Conservation (phyloP, 139 green algal species). For the Asterochloris erici region DNA sequence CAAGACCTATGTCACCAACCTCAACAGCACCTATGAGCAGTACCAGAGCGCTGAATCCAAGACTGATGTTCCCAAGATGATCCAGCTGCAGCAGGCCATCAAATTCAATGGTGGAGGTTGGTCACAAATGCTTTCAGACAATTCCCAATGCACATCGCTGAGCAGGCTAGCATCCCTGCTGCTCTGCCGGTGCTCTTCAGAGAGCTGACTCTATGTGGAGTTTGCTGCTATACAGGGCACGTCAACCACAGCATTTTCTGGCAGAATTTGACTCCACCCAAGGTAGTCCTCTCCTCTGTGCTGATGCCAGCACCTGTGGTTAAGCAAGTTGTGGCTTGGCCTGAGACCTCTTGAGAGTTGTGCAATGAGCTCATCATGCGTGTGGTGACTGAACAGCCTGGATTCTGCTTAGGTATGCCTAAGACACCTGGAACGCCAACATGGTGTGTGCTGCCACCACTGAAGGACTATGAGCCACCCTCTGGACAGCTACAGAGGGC, state of each 20-base stretch:
- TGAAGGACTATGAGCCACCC: constrained; percentile 75
- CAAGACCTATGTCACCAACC: constrained; percentile 82
- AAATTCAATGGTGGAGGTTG: constrained; percentile 96
- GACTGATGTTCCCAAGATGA: constrained; percentile 70
- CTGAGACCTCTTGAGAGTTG: background rate
- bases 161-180: background rate
- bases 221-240: constrained; percentile 64
- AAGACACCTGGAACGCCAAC: too few species aligned
- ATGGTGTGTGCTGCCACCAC: background rate
- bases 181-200: background rate
- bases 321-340: background rate
- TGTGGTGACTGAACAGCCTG: background rate
- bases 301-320: background rate
- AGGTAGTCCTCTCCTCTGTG: constrained; percentile 39
- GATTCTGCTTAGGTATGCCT: background rate
- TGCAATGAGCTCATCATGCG: background rate
- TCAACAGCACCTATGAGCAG: constrained; percentile 84
- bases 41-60: constrained; percentile 68
- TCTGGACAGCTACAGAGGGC: constrained; percentile 64
- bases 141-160: background rate
- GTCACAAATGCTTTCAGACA: background rate
- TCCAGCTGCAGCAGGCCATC: constrained; percentile 81
- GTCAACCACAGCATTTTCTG: constrained; percentile 98
- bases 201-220: background rate
- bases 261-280: constrained; percentile 83